A percentile compares a stretch with the other conserved stretches of the same genome.
phyloP scores from a whole-genome alignment of 495 filamentous ascomycete species.

The Trichoderma virens region DNA sequence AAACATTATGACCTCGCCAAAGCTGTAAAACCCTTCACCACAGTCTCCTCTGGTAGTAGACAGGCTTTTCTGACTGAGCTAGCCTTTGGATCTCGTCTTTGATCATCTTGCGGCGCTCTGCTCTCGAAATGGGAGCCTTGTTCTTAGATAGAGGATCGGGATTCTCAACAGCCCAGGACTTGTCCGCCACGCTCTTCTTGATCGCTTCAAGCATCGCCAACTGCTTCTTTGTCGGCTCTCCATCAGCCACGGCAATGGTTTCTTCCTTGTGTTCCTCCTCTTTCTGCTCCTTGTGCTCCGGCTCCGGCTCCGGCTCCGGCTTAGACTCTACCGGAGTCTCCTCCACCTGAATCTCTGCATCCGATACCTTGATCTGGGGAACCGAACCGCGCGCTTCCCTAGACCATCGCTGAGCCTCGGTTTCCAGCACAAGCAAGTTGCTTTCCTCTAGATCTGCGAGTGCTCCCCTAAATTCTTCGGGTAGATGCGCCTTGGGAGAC shows the following conservation, averaged over 20 bases:
- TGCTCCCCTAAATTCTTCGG: conserved; percentile 26
- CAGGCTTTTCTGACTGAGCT: conserved; percentile 29
- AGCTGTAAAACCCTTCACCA: conserved; percentile 23
- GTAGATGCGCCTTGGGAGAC: conserved; percentile 37
- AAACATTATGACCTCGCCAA: background rate
- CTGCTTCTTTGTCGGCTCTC: conserved; percentile 1
- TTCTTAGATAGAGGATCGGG: conserved; percentile 7
- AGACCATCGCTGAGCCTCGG: conserved; percentile 10
- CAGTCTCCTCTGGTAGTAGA: conserved; percentile 39
- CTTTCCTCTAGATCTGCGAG: conserved; percentile 33
- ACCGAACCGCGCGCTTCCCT: background rate
- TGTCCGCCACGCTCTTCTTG: conserved; percentile 14
- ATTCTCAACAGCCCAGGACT: conserved; percentile 12
- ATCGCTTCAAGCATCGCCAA: conserved; percentile 12
- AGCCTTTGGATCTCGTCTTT: conserved; percentile 42
- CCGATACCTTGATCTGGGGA: background rate
- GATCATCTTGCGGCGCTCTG: conserved; percentile 40
- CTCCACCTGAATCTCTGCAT: conserved; percentile 19
- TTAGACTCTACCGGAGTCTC: conserved; percentile 25
- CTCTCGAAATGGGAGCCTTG: conserved; percentile 34
- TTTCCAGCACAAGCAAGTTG: conserved; percentile 24
- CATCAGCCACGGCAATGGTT: background rate
- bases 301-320: background rate
- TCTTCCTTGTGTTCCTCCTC: conserved; percentile 11
- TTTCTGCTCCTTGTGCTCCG: conserved; percentile 11